Base-by-base conservation (phyloP, 2,329 filamentous ascomycete genomes). In the Aspergillus quadricinctus region DNA sequence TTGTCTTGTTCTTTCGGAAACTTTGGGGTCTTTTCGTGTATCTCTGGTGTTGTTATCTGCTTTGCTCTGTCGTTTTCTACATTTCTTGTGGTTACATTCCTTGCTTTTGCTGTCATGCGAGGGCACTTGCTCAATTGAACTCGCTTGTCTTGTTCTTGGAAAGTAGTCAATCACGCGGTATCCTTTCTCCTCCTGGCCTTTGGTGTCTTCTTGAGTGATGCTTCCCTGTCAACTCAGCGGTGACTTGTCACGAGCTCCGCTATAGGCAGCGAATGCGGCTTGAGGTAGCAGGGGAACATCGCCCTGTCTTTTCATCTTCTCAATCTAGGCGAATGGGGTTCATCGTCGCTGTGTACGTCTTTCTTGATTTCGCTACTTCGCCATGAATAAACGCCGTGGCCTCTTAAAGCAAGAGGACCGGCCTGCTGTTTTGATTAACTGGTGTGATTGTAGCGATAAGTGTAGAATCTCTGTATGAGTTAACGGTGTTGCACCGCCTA, bases 1-100 rank as follows among this genome's bases (percentile, higher is more conserved):
- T 67, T 66, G 62, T 67, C 59, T 61, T 68, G 61, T 68, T 69
- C 71, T 75, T 68, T 75, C 73, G 69, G 72, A 75, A 73, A 72
- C 64, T 73, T 70, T 68, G 65, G 68, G 65, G 66, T 65, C 61
- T 51, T 65, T 58, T 63, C 66, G 56, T 66, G 61, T 67, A 65
- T 65, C 63, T 61, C 62, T 63, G 64, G 60, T 66, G 66, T 65
- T 61, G 53, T 54, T 48, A 57, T 56, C 35, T 57, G 58, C 56
- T 55, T 57, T 58, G 53, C 61, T 64, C 62, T 62, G 48, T 54
- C 48, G 58, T 31, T 56, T 65, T 55, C 41, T 60, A 50, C 56
- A 49, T 64, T 61, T 62, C 54, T 62, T 66, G 62, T 65, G 64
- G 65, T 62, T 62, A 54, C 49, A 48, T 62, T 63, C 53, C 49